Evolutionary conservation across 352 stramenopile species (phyloP).

Genomic region (Phytophthora macrochlamydospora): DNA sequence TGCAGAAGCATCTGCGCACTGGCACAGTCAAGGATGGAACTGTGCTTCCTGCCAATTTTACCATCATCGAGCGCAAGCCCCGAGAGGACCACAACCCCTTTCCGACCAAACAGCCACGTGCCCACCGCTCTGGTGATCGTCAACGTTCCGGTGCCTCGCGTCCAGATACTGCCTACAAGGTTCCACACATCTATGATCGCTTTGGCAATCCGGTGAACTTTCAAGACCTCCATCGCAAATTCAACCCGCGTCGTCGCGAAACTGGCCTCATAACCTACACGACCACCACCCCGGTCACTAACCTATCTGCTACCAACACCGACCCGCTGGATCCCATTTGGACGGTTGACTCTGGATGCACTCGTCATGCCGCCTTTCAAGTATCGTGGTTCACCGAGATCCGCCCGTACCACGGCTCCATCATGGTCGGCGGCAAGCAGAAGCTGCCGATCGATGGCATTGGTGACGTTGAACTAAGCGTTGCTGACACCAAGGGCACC

Average conservation of each 20-base stretch:
- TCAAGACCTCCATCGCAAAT: no score
- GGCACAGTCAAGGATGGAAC: constrained; percentile 3
- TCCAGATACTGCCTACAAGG: no score
- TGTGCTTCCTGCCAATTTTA: constrained; percentile 3
- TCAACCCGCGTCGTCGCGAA: neutral
- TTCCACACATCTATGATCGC: no score
- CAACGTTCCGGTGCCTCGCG: neutral
- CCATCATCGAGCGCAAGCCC: neutral
- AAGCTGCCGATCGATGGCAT: constrained; percentile 2
- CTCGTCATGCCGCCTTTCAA: neutral
- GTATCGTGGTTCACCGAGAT: constrained; percentile 4
- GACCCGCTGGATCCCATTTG: neutral
- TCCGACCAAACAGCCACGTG: neutral
- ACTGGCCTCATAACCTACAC: neutral
- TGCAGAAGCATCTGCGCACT: constrained; percentile 1
- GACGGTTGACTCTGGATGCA: constrained; percentile 10
- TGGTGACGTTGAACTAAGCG: constrained; percentile 2
- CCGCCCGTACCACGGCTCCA: neutral
- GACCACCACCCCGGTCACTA: neutral
- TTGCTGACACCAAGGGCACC: constrained; percentile 15
- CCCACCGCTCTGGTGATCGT: neutral
- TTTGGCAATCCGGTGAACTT: no score
- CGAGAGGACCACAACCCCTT: neutral
- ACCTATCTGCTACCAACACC: neutral
- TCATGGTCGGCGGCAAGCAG: constrained; percentile 7